Conservation (phyloP, 1,284 basidiomycete species). For the Cutaneotrichosporon daszewskae region DNA sequence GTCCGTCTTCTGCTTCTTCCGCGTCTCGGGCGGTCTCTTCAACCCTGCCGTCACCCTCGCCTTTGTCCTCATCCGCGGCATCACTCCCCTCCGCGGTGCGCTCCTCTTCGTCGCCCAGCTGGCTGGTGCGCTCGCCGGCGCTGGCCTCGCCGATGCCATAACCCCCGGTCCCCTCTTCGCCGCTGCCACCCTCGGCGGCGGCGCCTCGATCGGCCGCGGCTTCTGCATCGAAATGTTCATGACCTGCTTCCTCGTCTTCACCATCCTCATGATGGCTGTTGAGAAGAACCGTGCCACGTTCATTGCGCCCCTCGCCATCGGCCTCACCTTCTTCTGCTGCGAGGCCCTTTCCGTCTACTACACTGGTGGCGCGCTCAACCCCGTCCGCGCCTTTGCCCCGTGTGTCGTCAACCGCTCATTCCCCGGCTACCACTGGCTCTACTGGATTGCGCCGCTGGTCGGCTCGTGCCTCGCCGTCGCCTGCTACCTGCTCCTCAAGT, state of each 20-base stretch:
- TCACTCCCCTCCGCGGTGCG: constrained; percentile 44
- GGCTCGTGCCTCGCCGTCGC: constrained; percentile 42
- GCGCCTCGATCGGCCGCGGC: constrained; percentile 35
- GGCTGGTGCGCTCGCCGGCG: constrained; percentile 49
- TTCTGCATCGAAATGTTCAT: constrained; percentile 50
- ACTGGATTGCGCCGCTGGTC: constrained; percentile 44
- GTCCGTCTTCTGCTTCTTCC: constrained; percentile 50
- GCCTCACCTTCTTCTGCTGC: constrained; percentile 50
- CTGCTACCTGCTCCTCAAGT: constrained; percentile 43
- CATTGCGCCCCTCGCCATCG: constrained; percentile 53
- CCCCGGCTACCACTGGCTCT: constrained; percentile 43
- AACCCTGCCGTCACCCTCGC: constrained; percentile 51
- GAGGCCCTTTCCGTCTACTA: constrained; percentile 49
- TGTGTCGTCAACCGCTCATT: constrained; percentile 39
- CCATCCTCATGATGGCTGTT: constrained; percentile 50
- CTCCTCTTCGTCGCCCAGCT: constrained; percentile 48
- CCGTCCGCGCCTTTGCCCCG: constrained; percentile 46
- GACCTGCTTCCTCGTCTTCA: constrained; percentile 45
- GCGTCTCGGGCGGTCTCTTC: constrained; percentile 46
- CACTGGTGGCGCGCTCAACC: constrained; percentile 47
- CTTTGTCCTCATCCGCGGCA: constrained; percentile 48
- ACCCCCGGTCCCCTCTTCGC: constrained; percentile 43
- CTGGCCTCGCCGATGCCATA: constrained; percentile 46
- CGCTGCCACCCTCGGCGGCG: constrained; percentile 43
- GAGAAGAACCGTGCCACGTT: constrained; percentile 53